Percentiles rank a stretch among this genome's conserved stretches.
Conservation (phyloP, 2,329 filamentous ascomycete species). For the Nemania bipapillata region DNA sequence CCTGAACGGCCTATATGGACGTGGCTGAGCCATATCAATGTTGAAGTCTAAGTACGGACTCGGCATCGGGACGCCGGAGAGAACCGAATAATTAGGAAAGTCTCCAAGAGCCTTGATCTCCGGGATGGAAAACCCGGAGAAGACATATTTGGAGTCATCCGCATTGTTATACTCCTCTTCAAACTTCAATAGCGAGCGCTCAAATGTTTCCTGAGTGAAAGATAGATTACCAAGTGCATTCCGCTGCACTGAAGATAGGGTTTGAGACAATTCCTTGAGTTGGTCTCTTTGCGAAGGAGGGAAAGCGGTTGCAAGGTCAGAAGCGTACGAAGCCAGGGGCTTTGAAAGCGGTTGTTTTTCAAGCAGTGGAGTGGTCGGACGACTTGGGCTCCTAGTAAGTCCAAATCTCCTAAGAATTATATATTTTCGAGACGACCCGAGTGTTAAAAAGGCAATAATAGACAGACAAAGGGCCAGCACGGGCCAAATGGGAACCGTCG, state of each 20-base stretch:
- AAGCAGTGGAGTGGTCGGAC: slow-evolving; percentile 41
- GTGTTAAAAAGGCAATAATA: slow-evolving; percentile 39
- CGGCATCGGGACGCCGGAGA: slow-evolving; percentile 80
- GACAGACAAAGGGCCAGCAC: slow-evolving; percentile 40
- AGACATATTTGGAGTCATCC: slow-evolving; percentile 61
- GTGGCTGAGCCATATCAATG: slow-evolving; percentile 72
- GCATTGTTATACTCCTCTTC: slow-evolving; percentile 53
- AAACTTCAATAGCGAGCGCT: slow-evolving; percentile 49
- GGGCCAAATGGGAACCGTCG: slow-evolving; percentile 37
- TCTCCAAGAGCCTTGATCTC: slow-evolving; percentile 77
- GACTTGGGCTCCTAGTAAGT: slow-evolving; percentile 29
- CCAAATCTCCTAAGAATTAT: slow-evolving; percentile 40
- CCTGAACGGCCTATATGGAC: slow-evolving; percentile 83
- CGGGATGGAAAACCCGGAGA: slow-evolving; percentile 74
- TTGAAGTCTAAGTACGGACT: slow-evolving; percentile 72
- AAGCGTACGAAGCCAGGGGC: slow-evolving; percentile 38
- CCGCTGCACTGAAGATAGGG: slow-evolving; percentile 36
- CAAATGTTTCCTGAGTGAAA: slow-evolving; percentile 39
- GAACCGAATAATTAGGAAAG: slow-evolving; percentile 80
- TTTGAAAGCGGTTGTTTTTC: slow-evolving; percentile 45
- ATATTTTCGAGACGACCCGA: slow-evolving; percentile 37
- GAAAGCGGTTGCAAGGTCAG: slow-evolving; percentile 39
- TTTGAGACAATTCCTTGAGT: slow-evolving; percentile 37
- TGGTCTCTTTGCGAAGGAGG: slow-evolving; percentile 43
- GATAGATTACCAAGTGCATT: slow-evolving; percentile 39